A percentile compares a stretch with the other conserved stretches of the same genome.
Conservation (phyloP, 768 basidiomycete species). For the Agaricus sinodeliciosus region DNA sequence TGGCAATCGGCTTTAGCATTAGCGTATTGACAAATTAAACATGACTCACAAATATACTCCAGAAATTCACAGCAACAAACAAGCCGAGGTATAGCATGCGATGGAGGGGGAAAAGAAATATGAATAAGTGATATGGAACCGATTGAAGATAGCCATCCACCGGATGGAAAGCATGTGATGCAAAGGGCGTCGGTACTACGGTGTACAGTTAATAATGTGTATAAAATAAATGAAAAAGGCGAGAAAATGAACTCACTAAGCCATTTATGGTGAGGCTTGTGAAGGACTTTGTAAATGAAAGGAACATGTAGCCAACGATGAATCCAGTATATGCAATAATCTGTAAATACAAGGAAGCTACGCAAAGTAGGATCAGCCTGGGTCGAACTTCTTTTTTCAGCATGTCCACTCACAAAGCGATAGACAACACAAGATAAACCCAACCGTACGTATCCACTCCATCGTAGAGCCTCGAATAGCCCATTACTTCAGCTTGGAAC, state of each 20-base stretch:
- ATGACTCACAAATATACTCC: slow-evolving; percentile 80
- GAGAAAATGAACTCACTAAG: slow-evolving; percentile 50
- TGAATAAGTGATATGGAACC: slow-evolving; percentile 89
- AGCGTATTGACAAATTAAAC: neutral
- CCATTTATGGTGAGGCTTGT: slow-evolving; percentile 99
- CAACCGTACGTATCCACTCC: slow-evolving; percentile 76
- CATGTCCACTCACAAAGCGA: slow-evolving; percentile 52
- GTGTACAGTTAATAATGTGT: neutral
- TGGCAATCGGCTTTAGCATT: slow-evolving; percentile 19
- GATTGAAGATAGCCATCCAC: slow-evolving; percentile 94
- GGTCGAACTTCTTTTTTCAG: neutral
- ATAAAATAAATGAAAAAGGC: slow-evolving; percentile 1
- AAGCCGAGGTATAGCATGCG: slow-evolving; percentile 76
- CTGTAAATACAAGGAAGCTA: slow-evolving; percentile 47
- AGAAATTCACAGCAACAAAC: slow-evolving; percentile 90
- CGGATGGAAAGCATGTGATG: slow-evolving; percentile 97
- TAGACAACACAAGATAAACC: slow-evolving; percentile 59
- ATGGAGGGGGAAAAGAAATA: slow-evolving; percentile 87
- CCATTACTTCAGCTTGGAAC: slow-evolving; percentile 90
- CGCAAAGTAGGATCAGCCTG: slow-evolving; percentile 12
- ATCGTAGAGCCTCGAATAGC: slow-evolving; percentile 75
- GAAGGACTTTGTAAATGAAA: slow-evolving; percentile 78
- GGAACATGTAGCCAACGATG: slow-evolving; percentile 88
- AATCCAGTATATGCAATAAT: slow-evolving; percentile 95
- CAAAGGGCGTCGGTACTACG: slow-evolving; percentile 92